A percentile compares a stretch with the other conserved stretches of the same genome.
Conservation (phyloP, 805 yeast species). For the Yarrowia sp. region DNA sequence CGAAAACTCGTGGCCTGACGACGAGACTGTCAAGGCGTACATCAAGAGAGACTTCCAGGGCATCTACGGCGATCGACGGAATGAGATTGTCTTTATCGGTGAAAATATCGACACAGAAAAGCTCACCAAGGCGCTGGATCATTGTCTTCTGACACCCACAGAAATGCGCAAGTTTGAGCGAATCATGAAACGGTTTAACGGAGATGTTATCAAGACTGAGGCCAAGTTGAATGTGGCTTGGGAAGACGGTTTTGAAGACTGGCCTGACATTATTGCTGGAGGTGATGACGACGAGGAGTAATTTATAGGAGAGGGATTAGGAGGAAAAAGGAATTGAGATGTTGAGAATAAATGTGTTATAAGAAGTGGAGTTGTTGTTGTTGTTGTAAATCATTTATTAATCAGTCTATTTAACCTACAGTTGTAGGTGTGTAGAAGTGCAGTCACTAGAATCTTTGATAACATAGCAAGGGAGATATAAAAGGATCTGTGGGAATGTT, state of each 20-base stretch:
- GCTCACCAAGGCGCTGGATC: slow-evolving; percentile 39
- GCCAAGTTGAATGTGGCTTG: slow-evolving; percentile 33
- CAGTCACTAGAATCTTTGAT: too few relatives aligned
- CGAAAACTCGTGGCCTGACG: slow-evolving; percentile 38
- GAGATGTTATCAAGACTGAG: slow-evolving; percentile 39
- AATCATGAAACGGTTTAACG: slow-evolving; percentile 33
- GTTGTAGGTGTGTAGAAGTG: too few relatives aligned
- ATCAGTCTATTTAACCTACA: too few relatives aligned
- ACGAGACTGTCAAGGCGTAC: slow-evolving; percentile 36
- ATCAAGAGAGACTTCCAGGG: slow-evolving; percentile 43
- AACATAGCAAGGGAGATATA: too few relatives aligned
- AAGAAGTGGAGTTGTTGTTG: too few relatives aligned
- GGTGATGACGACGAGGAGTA: slow-evolving; percentile 4
- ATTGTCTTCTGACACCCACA: slow-evolving; percentile 43
- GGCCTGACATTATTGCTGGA: slow-evolving; percentile 35
- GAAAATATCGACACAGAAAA: slow-evolving; percentile 37
- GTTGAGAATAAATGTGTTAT: not conserved
- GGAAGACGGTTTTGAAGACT: slow-evolving; percentile 47
- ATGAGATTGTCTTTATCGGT: slow-evolving; percentile 48
- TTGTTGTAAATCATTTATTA: too few relatives aligned
- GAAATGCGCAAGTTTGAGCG: slow-evolving; percentile 39
- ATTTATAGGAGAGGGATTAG: slow-evolving; percentile 6
- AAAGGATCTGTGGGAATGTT: too few relatives aligned
- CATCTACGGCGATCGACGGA: slow-evolving; percentile 44
- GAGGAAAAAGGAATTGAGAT: not conserved